phyloP scores from a whole-genome alignment of 1,284 basidiomycete species.

The Cutaneotrichosporon sp. region DNA sequence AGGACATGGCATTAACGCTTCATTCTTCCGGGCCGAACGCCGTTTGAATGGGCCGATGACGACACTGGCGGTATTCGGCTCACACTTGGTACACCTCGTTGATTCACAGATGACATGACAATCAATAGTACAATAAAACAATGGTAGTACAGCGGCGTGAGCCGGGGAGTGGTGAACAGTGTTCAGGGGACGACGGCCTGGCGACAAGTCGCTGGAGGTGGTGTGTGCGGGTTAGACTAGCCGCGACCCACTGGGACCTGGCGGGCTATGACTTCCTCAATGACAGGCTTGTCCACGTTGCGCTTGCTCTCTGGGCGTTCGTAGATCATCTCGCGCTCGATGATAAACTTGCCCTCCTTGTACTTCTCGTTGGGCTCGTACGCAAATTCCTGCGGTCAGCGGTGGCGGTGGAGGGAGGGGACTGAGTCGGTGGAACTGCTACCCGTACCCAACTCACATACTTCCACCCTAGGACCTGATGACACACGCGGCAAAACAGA shows the following conservation, averaged over 20 bases:
- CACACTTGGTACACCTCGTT: not conserved
- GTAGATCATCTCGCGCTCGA: slow-evolving; percentile 80
- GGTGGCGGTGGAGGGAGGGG: not conserved
- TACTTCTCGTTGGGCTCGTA: slow-evolving; percentile 89
- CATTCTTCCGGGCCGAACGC: not conserved
- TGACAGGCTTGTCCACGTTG: slow-evolving; percentile 28
- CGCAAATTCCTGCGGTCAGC: slow-evolving; percentile 70
- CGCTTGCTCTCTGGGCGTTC: slow-evolving; percentile 45
- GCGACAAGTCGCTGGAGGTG: not conserved
- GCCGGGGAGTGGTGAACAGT: not conserved
- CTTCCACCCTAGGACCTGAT: slow-evolving; percentile 89
- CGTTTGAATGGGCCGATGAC: not conserved
- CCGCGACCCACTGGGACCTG: slow-evolving; percentile 4
- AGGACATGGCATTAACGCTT: not conserved
- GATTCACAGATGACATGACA: slow-evolving; percentile 3
- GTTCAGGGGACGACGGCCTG: not conserved
- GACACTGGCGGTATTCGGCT: not conserved
- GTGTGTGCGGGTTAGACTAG: not conserved
- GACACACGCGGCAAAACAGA: slow-evolving; percentile 87
- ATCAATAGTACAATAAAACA: not conserved
- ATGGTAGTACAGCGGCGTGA: not conserved
- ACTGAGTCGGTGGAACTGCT: not conserved
- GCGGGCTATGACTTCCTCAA: slow-evolving; percentile 35
- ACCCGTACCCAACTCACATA: slow-evolving; percentile 66
- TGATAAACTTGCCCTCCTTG: slow-evolving; percentile 97